Conservation (phyloP, 1,284 basidiomycete genomes). For the Microstroma glucosiphilum region DNA sequence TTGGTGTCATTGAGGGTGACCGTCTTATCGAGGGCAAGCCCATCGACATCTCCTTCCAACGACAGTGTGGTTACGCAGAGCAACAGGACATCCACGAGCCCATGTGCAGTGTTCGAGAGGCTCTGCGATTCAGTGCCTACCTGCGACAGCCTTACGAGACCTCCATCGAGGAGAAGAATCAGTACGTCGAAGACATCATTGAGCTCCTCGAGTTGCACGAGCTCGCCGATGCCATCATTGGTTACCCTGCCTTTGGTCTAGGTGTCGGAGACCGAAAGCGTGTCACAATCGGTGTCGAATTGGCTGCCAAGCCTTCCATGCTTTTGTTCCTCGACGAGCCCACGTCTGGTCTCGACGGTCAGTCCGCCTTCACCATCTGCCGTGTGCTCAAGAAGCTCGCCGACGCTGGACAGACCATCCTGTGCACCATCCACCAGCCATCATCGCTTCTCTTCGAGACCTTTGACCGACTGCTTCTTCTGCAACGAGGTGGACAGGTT, state of each 20-base stretch:
- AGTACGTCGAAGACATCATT: constrained; percentile 72
- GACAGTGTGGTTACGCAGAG: constrained; percentile 61
- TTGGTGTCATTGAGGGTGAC: constrained; percentile 72
- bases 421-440: constrained; percentile 63
- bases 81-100: constrained; percentile 79
- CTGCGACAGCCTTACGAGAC: constrained; percentile 69
- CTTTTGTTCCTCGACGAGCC: constrained; percentile 56
- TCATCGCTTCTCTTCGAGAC: constrained; percentile 60
- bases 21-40: constrained; percentile 69
- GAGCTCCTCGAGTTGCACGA: constrained; percentile 69
- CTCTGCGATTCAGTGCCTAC: constrained; percentile 72
- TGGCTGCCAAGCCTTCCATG: constrained; percentile 69
- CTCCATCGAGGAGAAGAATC: constrained; percentile 66
- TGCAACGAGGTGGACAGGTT: constrained; percentile 49
- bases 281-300: constrained; percentile 66
- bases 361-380: constrained; percentile 80
- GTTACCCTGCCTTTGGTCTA: constrained; percentile 55
- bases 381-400: constrained; percentile 73
- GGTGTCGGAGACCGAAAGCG: constrained; percentile 64
- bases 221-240: constrained; percentile 67
- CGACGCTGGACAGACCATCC: constrained; percentile 68
- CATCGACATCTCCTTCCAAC: constrained; percentile 68
- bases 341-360: constrained; percentile 78
- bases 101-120: constrained; percentile 75
- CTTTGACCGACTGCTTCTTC: constrained; percentile 60